Conservation (phyloP, 345 rosid species). For the Gossypium sturtianum region DNA sequence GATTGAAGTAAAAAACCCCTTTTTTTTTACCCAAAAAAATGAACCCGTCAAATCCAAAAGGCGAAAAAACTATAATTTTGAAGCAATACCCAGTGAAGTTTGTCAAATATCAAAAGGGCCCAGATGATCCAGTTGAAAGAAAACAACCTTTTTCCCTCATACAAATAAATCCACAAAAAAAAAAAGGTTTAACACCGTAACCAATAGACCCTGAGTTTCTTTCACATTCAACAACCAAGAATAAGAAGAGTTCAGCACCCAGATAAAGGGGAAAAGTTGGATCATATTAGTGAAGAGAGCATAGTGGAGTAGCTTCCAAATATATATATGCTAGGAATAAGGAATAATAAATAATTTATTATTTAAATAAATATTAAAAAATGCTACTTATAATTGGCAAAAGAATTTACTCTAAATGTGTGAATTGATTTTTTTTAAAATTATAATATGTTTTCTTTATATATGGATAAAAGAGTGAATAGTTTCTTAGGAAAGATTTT, state of each 20-base stretch:
- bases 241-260: conserved; percentile 13
- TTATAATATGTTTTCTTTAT: too few species aligned
- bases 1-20: conserved; percentile 1
- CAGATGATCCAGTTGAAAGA: conserved; percentile 33
- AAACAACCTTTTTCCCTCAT: conserved; percentile 12
- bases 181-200: not conserved
- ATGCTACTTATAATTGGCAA: too few species aligned
- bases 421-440: too few species aligned
- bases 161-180: not conserved
- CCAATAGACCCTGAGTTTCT: not conserved
- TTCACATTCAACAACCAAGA: not conserved
- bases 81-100: conserved; percentile 29
- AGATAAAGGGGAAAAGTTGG: conserved; percentile 8
- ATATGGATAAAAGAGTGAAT: too few species aligned
- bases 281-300: not conserved
- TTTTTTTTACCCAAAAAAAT: conserved; percentile 16
- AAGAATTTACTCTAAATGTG: too few species aligned
- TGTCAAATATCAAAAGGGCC: conserved; percentile 24
- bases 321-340: not conserved
- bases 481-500: too few species aligned
- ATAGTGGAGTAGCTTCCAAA: not conserved
- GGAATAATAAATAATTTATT: too few species aligned
- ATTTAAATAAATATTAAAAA: too few species aligned
- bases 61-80: conserved; percentile 26
- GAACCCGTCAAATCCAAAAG: conserved; percentile 23